Evolutionary conservation across 306 rosid species (phyloP).

Genomic region (Cucumis hystrix): DNA sequence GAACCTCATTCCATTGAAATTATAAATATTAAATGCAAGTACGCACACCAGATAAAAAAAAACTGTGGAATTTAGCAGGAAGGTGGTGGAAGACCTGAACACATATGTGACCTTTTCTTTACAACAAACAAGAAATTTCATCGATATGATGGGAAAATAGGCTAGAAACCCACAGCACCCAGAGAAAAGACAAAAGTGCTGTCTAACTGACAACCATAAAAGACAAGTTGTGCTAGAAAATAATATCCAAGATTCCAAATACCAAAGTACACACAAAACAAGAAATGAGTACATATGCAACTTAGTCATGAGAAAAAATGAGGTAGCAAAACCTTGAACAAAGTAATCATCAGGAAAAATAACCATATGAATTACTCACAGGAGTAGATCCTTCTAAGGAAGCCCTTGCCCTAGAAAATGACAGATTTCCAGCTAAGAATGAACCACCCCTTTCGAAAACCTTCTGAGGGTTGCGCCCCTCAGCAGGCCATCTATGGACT

Average conservation of each 20-base stretch:
- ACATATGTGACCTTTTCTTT: neutral
- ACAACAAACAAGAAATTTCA: neutral
- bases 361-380: conserved; percentile 30
- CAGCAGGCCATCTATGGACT: conserved; percentile 84
- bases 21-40: neutral
- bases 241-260: neutral
- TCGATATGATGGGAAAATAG: neutral
- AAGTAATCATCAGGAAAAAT: neutral
- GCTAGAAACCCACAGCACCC: neutral
- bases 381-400: conserved; percentile 87
- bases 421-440: conserved; percentile 90
- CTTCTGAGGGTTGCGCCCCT: conserved; percentile 72
- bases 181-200: neutral
- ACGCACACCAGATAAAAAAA: neutral
- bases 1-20: too few relatives aligned
- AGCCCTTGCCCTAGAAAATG: conserved; percentile 91
- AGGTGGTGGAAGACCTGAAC: neutral
- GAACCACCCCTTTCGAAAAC: conserved; percentile 76
- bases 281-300: neutral
- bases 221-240: neutral
- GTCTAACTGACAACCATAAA: neutral
- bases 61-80: neutral
- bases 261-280: neutral
- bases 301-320: neutral
- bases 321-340: neutral